Base-by-base conservation (phyloP, 2,329 filamentous ascomycete genomes). In the Fusarium sambucinum region DNA sequence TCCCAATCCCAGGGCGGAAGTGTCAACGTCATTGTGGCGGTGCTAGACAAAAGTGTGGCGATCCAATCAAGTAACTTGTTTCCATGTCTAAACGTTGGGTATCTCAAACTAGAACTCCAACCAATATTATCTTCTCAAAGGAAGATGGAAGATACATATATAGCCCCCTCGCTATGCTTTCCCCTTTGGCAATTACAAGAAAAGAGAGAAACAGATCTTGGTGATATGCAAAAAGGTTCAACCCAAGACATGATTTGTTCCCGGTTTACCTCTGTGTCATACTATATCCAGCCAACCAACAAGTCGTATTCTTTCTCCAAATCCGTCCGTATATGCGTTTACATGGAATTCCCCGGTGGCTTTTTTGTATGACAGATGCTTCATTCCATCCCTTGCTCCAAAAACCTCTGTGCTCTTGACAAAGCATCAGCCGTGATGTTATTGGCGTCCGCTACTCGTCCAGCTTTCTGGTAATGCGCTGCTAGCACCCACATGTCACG, bases 21-120 rank as follows among this genome's bases (percentile, higher is more conserved):
- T 63, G 71, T 73, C 75, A 77, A 81, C 79, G 80, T 82, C 80
- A 82, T 82, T 78, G 80, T 80, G 79, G 80, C 78, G 74, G 76
- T 64, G 59, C 60, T 40, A 66, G 70, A 38, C 23, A 69, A 69
- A 72, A 71, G 58, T 42, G 74, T 77, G 75, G 75, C 75, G 72
- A 67, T 29, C 53, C 60, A 64, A 64, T 47, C 46, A 65, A 65
- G 29, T 48, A 41, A 32, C 59, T 53, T 52, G 14, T 57, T 57
- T 63, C 51, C 40, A 42, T 48, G 46, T 65, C 46, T 65, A 40
- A 64, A 52, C n/a, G 61, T 59, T 64, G 60, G 61, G 46, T 64
- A 65, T 64, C 59, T 64, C 61, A 65, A 65, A 48, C 52, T 65
- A 65, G 61, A 64, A 50, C 47, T 65, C 60, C 61, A 60, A 60